Percentiles rank a stretch among this genome's conserved stretches.
These are phyloP conservation scores for Pestalotiopsis sp. DNA, from an alignment of 2,329 filamentous ascomycete species.

Conservation along the genomic window DNA sequence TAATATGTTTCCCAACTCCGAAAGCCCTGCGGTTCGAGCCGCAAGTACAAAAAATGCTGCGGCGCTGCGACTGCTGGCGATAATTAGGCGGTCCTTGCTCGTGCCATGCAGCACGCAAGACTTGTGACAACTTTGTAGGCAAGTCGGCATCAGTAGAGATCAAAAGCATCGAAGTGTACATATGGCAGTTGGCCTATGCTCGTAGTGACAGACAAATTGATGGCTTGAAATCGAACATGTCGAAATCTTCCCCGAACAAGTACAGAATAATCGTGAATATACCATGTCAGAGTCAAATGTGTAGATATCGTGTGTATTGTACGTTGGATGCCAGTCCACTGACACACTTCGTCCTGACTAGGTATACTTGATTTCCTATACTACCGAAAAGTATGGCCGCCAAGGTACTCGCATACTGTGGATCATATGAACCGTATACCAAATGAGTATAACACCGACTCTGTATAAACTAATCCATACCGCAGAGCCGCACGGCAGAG, in stretches of 20 bases:
- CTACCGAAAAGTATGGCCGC: not conserved
- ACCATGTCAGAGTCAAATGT: too few species aligned
- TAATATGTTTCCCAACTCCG: not conserved
- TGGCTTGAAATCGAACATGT: too few species aligned
- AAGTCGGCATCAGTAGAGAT: not conserved
- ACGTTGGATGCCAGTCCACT: too few species aligned
- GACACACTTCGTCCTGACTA: too few species aligned
- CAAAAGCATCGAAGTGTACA: not conserved
- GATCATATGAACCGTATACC: not conserved
- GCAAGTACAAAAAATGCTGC: conserved; percentile 9
- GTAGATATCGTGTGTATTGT: too few species aligned
- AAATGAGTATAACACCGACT: not conserved
- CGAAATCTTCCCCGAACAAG: too few species aligned
- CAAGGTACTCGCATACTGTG: not conserved
- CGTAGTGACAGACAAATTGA: too few species aligned
- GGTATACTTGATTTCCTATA: too few species aligned
- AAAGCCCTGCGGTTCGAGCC: conserved; percentile 1
- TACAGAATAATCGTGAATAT: too few species aligned
- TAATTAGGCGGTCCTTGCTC: not conserved
- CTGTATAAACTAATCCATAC: not conserved
- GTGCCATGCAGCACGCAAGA: not conserved
- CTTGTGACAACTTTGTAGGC: not conserved
- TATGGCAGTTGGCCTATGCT: too few species aligned
- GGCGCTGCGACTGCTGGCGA: not conserved
- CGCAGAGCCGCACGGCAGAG: too few species aligned